phyloP scores from a whole-genome alignment of 345 rosid species.

The Rhizophora apiculata region DNA sequence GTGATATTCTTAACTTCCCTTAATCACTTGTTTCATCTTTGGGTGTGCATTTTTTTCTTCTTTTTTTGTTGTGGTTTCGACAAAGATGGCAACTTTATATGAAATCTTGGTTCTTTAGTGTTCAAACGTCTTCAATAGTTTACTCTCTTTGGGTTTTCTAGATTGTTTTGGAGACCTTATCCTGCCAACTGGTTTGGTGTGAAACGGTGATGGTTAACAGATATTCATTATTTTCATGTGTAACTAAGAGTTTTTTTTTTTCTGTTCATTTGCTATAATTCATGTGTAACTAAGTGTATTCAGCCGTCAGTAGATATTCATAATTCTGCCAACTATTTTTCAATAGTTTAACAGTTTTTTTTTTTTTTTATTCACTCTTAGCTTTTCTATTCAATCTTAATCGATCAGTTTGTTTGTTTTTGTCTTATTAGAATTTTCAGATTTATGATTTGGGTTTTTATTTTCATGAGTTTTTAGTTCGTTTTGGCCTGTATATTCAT shows the following conservation, averaged over 20 bases:
- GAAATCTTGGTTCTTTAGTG: conserved; percentile 10
- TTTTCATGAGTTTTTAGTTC: background rate
- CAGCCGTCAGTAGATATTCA: too few species aligned
- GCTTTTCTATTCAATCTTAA: background rate
- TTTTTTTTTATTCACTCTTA: too few species aligned
- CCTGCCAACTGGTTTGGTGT: background rate
- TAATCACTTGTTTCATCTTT: background rate
- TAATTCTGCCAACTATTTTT: too few species aligned
- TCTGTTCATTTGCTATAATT: too few species aligned
- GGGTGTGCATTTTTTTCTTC: background rate
- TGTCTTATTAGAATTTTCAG: background rate
- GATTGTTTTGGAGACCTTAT: conserved; percentile 4
- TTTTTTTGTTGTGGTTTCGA: background rate
- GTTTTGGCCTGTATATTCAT: background rate
- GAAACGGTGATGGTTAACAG: too few species aligned
- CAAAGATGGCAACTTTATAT: conserved; percentile 9
- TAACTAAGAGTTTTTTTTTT: too few species aligned
- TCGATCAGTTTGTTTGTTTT: background rate
- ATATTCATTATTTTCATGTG: too few species aligned
- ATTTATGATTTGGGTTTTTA: conserved; percentile 5
- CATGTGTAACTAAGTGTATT: too few species aligned
- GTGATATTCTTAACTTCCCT: conserved; percentile 16
- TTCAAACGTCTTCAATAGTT: background rate
- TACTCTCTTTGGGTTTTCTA: background rate
- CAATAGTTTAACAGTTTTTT: too few species aligned